Evolutionary conservation across 225 moss, liverwort and hornwort genomes (phyloP).

Genomic region (Anthoceros angustus): DNA sequence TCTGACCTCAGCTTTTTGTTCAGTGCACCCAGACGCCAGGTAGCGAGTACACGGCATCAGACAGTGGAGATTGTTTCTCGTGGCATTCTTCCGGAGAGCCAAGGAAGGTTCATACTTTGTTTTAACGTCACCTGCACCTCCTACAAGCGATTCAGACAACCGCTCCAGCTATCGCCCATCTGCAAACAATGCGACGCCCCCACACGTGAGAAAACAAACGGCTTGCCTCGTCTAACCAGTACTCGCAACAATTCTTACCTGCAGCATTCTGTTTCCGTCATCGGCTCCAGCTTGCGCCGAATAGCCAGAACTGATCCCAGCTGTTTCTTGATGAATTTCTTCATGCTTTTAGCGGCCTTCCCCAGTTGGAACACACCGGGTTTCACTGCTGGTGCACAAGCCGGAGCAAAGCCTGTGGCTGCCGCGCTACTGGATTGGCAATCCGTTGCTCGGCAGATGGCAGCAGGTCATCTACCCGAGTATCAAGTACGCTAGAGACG

Average conservation of each 20-base stretch:
- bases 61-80: no score
- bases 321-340: conserved; percentile 3
- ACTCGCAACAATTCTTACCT: background rate
- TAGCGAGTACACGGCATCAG: no score
- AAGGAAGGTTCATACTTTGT: background rate
- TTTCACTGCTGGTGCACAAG: no score
- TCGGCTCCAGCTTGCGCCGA: background rate
- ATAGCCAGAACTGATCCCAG: background rate
- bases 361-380: background rate
- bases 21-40: background rate
- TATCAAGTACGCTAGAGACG: no score
- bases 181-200: background rate
- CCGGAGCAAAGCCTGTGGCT: no score
- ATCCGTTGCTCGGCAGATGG: no score
- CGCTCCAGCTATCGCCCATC: background rate
- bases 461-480: no score
- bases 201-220: no score
- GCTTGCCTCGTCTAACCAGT: no score
- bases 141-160: background rate
- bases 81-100: no score
- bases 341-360: background rate
- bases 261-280: background rate
- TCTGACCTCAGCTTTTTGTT: background rate
- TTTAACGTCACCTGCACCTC: background rate
- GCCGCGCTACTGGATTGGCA: no score